Evolutionary conservation across 139 green algal species (phyloP).

Genomic region (Tetraselmis chui): DNA sequence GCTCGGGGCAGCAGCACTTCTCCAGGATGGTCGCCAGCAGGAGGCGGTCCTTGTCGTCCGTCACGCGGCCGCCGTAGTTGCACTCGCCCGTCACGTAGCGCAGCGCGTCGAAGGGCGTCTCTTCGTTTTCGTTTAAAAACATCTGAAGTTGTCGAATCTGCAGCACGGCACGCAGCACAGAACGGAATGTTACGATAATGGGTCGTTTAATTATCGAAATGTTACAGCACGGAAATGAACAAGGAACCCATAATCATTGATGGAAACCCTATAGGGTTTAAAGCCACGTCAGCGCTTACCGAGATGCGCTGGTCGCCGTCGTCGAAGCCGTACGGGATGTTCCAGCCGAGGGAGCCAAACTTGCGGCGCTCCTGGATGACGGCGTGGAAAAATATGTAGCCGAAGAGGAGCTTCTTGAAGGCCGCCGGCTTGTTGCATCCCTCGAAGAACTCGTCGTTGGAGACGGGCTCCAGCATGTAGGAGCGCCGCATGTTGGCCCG

Average conservation of each 20-base stretch:
- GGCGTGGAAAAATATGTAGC: constrained; percentile 35
- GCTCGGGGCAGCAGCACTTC: constrained; percentile 41
- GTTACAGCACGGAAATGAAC: too few species aligned
- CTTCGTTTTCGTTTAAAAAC: constrained; percentile 55
- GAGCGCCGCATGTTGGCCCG: constrained; percentile 63
- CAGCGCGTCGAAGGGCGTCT: constrained; percentile 53
- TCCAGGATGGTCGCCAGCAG: constrained; percentile 56
- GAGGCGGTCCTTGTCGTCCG: constrained; percentile 68
- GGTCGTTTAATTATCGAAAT: too few species aligned
- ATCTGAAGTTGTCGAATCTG: constrained; percentile 49
- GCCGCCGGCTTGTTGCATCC: constrained; percentile 26
- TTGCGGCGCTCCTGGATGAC: constrained; percentile 46
- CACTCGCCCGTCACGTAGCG: constrained; percentile 63
- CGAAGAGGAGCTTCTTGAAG: constrained; percentile 31
- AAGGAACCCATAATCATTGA: too few species aligned
- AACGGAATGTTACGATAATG: too few species aligned
- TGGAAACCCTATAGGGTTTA: too few species aligned
- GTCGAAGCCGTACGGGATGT: constrained; percentile 64
- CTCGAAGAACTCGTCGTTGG: constrained; percentile 46
- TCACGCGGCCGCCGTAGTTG: constrained; percentile 72
- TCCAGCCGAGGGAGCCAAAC: constrained; percentile 60
- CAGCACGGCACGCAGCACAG: not conserved
- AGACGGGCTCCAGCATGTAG: constrained; percentile 53
- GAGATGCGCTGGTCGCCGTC: constrained; percentile 62
- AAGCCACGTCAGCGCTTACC: too few species aligned